A percentile compares a stretch with the other conserved stretches of the same genome.
Evolutionary conservation across 148 eudicot genomes (phyloP).

Genomic region (Simmondsia chinensis): DNA sequence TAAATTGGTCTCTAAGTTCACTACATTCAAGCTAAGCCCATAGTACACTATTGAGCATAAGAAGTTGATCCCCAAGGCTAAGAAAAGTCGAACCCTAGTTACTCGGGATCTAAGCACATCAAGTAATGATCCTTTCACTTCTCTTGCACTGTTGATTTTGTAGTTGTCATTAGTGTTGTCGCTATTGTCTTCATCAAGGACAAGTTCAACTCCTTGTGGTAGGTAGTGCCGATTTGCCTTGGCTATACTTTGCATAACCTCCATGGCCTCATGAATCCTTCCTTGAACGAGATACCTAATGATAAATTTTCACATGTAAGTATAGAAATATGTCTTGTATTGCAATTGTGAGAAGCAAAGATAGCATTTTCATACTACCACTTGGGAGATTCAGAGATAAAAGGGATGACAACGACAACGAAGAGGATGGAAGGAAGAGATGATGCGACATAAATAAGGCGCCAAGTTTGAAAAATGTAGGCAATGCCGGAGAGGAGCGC

Average conservation of each 20-base stretch:
- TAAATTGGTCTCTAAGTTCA: slow-evolving; percentile 69
- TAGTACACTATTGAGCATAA: slow-evolving; percentile 69
- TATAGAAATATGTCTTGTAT: no score
- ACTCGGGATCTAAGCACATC: slow-evolving; percentile 53
- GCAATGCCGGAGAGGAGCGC: slow-evolving; percentile 67
- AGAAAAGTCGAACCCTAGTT: slow-evolving; percentile 46
- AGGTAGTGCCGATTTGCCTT: slow-evolving; percentile 38
- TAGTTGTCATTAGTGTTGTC: neutral
- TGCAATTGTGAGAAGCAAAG: no score
- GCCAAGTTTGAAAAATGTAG: slow-evolving; percentile 54
- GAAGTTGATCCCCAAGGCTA: slow-evolving; percentile 60
- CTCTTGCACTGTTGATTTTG: neutral
- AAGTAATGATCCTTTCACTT: slow-evolving; percentile 43
- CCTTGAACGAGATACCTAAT: slow-evolving; percentile 68
- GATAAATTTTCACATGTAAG: no score
- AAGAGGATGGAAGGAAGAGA: slow-evolving; percentile 70
- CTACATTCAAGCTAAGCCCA: slow-evolving; percentile 77
- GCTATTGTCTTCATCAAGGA: slow-evolving; percentile 43
- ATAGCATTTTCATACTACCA: no score
- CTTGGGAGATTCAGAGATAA: slow-evolving; percentile 76
- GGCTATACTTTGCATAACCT: slow-evolving; percentile 51
- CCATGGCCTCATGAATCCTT: slow-evolving; percentile 26
- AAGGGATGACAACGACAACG: slow-evolving; percentile 43
- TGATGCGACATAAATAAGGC: slow-evolving; percentile 53
- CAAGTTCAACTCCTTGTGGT: slow-evolving; percentile 33